Percentiles rank a stretch among this genome's conserved stretches.
phyloP scores from a whole-genome alignment of 129 eudicot genomes.

The Chrysanthemum lavandulifolium region DNA sequence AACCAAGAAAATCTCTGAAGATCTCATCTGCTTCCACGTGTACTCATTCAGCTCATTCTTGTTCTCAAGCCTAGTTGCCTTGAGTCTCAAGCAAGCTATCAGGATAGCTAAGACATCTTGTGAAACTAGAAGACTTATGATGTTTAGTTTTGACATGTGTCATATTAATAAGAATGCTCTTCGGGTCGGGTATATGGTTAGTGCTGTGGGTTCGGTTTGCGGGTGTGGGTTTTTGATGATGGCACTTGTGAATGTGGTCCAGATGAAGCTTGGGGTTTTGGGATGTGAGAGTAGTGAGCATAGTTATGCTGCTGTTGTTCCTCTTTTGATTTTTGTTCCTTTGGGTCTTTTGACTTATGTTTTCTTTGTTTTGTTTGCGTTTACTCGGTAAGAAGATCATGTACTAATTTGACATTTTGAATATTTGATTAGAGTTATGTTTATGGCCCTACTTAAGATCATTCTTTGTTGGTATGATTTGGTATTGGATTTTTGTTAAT shows the following conservation, averaged over 20 bases:
- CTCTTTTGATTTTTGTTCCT: slow-evolving; percentile 72
- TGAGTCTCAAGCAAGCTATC: slow-evolving; percentile 81
- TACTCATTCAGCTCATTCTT: slow-evolving; percentile 89
- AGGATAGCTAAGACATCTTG: slow-evolving; percentile 27
- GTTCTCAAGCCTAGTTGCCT: slow-evolving; percentile 84
- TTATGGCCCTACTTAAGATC: neutral
- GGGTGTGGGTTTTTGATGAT: slow-evolving; percentile 82
- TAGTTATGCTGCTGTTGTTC: slow-evolving; percentile 75
- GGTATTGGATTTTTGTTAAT: too few species aligned
- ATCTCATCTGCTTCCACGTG: slow-evolving; percentile 80
- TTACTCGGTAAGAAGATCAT: slow-evolving; percentile 42
- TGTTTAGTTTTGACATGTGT: slow-evolving; percentile 17
- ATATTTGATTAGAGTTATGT: neutral
- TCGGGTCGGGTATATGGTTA: slow-evolving; percentile 72
- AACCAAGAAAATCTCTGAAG: slow-evolving; percentile 34
- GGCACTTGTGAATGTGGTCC: slow-evolving; percentile 80
- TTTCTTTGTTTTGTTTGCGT: slow-evolving; percentile 69
- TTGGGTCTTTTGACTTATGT: slow-evolving; percentile 69
- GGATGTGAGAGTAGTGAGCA: slow-evolving; percentile 60
- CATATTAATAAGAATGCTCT: slow-evolving; percentile 48
- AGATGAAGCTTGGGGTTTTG: slow-evolving; percentile 82
- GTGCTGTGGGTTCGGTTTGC: slow-evolving; percentile 75
- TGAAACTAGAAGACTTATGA: neutral
- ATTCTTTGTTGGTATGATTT: too few species aligned
- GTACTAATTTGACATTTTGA: too few species aligned